These are phyloP conservation scores for Casuarina glauca DNA, from an alignment of 306 rosid species.

Conservation along the genomic window DNA sequence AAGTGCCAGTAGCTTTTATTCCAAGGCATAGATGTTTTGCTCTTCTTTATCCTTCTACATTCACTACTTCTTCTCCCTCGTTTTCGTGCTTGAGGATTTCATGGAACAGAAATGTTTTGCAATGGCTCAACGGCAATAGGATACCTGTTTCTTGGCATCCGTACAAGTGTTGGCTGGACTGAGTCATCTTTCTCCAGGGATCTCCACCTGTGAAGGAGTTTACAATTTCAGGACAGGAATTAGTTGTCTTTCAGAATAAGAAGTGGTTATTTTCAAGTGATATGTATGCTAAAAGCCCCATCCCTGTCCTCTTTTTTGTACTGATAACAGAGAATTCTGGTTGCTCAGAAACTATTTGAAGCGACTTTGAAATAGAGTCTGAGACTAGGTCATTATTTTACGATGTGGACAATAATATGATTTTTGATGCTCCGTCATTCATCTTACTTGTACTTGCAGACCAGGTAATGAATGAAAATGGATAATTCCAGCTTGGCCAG, in stretches of 20 bases:
- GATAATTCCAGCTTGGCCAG: slow-evolving; percentile 81
- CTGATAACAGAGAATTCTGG: not conserved
- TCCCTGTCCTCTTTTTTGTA: not conserved
- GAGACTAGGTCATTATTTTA: not conserved
- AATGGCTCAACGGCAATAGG: slow-evolving; percentile 58
- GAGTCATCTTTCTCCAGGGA: slow-evolving; percentile 64
- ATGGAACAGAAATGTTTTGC: slow-evolving; percentile 2
- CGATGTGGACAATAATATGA: not conserved
- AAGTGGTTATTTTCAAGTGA: not conserved
- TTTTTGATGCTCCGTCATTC: not conserved
- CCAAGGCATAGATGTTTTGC: not conserved
- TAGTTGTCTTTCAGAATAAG: not conserved
- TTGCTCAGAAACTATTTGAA: not conserved
- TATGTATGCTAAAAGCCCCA: not conserved
- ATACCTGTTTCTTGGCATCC: slow-evolving; percentile 88
- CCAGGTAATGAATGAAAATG: slow-evolving; percentile 76
- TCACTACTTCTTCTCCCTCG: not conserved
- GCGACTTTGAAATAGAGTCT: not conserved
- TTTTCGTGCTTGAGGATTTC: not conserved
- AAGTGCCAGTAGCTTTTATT: not conserved
- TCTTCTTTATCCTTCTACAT: not conserved
- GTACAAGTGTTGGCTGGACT: slow-evolving; percentile 79
- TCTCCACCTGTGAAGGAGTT: slow-evolving; percentile 56
- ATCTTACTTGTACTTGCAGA: slow-evolving; percentile 72
- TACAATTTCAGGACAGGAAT: slow-evolving; percentile 1